Evolutionary conservation across 805 yeast species (phyloP).

Genomic region (Lipomyces anomalus): DNA sequence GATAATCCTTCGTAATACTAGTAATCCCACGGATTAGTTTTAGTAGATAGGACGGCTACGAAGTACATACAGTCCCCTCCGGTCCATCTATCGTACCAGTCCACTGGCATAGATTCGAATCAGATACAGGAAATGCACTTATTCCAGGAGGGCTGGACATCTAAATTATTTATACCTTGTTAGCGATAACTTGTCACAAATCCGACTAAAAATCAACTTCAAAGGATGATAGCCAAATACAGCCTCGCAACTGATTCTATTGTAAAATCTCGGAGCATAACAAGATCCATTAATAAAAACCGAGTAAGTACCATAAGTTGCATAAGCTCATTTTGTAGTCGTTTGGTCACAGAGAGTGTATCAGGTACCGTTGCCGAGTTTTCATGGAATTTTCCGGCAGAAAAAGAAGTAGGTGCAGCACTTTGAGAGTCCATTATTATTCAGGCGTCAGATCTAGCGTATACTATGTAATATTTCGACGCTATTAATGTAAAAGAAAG

Average conservation of each 20-base stretch:
- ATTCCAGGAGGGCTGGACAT: constrained; percentile 47
- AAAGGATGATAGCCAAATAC: background rate
- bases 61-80: constrained; percentile 37
- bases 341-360: constrained; percentile 45
- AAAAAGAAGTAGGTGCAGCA: constrained; percentile 17
- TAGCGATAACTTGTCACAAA: background rate
- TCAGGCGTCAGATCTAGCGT: too few species aligned
- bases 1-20: constrained; percentile 47
- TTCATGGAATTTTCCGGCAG: constrained; percentile 23
- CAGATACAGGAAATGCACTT: constrained; percentile 50
- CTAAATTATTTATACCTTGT: constrained; percentile 18
- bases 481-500: too few species aligned
- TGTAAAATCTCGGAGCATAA: background rate
- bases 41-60: background rate
- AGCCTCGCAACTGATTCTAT: background rate
- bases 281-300: background rate
- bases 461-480: too few species aligned
- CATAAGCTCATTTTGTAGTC: constrained; percentile 48
- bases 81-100: constrained; percentile 57
- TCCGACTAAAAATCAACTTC: background rate
- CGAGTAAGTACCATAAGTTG: constrained; percentile 40
- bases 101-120: constrained; percentile 51
- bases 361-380: constrained; percentile 30
- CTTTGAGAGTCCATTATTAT: constrained; percentile 25
- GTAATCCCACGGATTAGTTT: background rate